These are phyloP conservation scores for Xylaria sp. DNA, from an alignment of 2,329 filamentous ascomycete genomes.

Conservation along the genomic window DNA sequence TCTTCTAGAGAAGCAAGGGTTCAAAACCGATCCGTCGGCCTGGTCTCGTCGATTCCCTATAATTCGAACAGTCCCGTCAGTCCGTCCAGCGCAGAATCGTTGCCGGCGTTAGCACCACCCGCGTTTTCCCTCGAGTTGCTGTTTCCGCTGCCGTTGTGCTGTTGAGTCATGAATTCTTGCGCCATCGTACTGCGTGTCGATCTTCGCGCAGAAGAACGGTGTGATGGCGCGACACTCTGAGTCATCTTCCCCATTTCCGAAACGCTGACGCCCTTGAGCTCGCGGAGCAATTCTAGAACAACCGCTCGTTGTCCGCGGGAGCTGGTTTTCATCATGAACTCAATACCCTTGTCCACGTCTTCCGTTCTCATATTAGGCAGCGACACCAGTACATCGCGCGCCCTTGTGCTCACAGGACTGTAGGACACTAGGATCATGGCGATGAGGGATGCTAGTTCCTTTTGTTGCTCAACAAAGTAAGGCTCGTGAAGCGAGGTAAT, in stretches of 20 bases:
- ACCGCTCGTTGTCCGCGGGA: conserved; percentile 74
- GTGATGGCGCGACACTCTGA: conserved; percentile 41
- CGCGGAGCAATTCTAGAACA: conserved; percentile 77
- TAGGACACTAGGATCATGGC: conserved; percentile 79
- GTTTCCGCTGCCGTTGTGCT: conserved; percentile 25
- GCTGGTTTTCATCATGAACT: conserved; percentile 55
- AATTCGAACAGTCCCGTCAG: conserved; percentile 47
- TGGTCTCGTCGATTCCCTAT: conserved; percentile 6
- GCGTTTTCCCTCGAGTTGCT: conserved; percentile 20
- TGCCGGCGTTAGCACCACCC: conserved; percentile 20
- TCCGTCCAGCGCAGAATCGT: conserved; percentile 49
- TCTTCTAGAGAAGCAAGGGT: background rate
- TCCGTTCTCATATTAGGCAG: conserved; percentile 69
- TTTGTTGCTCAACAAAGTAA: conserved; percentile 94
- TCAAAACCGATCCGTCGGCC: background rate
- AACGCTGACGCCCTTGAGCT: conserved; percentile 84
- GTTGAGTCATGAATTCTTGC: conserved; percentile 58
- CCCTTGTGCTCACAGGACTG: conserved; percentile 61
- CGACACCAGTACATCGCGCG: conserved; percentile 68
- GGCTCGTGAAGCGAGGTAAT: conserved; percentile 88
- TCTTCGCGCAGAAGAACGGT: conserved; percentile 35
- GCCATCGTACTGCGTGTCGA: conserved; percentile 54
- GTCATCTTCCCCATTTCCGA: conserved; percentile 85
- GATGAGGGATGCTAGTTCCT: conserved; percentile 82
- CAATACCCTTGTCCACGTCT: conserved; percentile 61